Evolutionary conservation across 345 rosid species (phyloP), one percentile per base, ranked within the genome.

Genomic region (Dipteronia sinensis): DNA sequence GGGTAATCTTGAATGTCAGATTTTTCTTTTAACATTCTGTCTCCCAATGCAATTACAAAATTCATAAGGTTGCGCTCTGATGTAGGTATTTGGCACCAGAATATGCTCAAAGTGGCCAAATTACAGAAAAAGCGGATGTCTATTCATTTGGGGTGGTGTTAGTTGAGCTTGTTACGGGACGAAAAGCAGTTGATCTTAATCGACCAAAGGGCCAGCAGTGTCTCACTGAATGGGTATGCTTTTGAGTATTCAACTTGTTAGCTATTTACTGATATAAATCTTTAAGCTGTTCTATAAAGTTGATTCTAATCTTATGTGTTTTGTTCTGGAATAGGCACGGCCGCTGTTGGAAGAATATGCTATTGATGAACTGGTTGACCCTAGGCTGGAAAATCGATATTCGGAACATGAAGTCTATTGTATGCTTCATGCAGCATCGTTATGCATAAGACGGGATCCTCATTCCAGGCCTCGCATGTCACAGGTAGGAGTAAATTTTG

Each of bases 21-120:
- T 38, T 69, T 79, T 76, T n/a, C 65, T 71, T 69, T 38, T 56
- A 20, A 19, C 56, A 31, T 76, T 77, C 34, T 27, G n/a, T 65
- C 63, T 65, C 71, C 42, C 19, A 12, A 2, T 49, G 20, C 61
- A 68, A 70, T 69, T 65, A 38, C 49, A 15, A 17, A 75, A 47
- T 25, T 58, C 2, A 67, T 65, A 38, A 70, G 63, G 51, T 29
- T 78, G 75, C 62, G 47, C 74, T 73, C n/a, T 71, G 69, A 27
- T 89, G 78, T 77, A 97, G 99, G 87, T 97, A 97, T 86, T 86
- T 97, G 87, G 99, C 99, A 63, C 99, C 99, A 15, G 98, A 97
- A 79, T 97, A 97, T 79, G 96, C 98, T 64, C 97, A 97, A 82
- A 94, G 93, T 79, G 98, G 99, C 44, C 99, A 97, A 80, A 94